These are phyloP conservation scores for Neurospora terricola DNA, from an alignment of 495 filamentous ascomycete genomes.

Conservation along the genomic window DNA sequence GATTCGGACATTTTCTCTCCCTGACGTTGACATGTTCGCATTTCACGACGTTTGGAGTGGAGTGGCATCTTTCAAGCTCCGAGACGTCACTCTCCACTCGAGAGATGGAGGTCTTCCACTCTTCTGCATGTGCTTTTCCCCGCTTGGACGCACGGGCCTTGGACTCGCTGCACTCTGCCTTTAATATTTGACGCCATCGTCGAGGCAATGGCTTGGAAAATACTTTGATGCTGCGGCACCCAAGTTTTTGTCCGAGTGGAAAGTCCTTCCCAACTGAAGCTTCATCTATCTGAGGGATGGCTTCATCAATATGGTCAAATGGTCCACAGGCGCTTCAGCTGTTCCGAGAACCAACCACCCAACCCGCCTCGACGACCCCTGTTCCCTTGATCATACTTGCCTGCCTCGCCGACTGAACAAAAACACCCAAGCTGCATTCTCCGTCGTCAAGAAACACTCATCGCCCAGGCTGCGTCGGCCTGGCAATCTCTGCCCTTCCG, in stretches of 20 bases:
- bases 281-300: neutral
- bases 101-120: neutral
- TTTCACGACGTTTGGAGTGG: neutral
- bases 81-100: neutral
- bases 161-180: neutral
- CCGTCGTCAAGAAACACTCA: neutral
- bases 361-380: neutral
- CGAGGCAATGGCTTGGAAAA: neutral
- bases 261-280: neutral
- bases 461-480: neutral
- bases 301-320: neutral
- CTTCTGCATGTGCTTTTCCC: neutral
- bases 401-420: neutral
- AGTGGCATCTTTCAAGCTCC: neutral
- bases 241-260: neutral
- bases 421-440: neutral
- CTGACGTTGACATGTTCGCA: neutral
- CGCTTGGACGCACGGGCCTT: neutral
- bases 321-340: neutral
- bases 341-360: neutral
- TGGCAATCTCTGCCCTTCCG: neutral
- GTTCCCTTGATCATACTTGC: neutral
- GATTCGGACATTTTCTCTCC: neutral
- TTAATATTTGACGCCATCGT: neutral
- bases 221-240: neutral